Conservation (phyloP, 2,329 filamentous ascomycete genomes). For the Samsoniella hepiali region DNA sequence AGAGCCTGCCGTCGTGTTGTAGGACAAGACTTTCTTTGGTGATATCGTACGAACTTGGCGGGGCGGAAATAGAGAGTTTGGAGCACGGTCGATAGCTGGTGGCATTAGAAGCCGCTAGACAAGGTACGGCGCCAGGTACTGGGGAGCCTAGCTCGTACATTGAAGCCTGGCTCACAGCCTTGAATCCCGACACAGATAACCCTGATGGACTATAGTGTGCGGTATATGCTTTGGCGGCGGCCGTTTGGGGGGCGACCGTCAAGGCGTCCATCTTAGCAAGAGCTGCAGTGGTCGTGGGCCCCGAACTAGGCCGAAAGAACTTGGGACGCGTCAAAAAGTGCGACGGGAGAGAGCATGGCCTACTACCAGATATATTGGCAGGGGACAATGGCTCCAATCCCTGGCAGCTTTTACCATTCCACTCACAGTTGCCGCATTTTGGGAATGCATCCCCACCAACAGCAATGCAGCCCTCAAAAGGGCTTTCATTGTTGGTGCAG, state of each 20-base stretch:
- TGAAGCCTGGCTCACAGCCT: neutral
- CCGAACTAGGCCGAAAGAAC: neutral
- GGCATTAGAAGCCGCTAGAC: neutral
- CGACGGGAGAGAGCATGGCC: neutral
- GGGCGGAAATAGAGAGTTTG: neutral
- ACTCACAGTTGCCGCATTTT: too few relatives aligned
- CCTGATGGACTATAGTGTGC: neutral
- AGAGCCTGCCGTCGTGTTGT: constrained; percentile 46
- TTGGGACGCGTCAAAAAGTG: neutral
- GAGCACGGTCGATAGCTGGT: neutral
- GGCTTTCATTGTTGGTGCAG: constrained; percentile 42
- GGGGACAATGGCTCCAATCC: constrained; percentile 16
- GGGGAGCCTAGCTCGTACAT: neutral
- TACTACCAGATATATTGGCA: neutral
- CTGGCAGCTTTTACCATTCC: constrained; percentile 42
- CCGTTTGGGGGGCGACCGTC: neutral
- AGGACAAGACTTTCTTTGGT: constrained; percentile 44
- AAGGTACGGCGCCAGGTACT: neutral
- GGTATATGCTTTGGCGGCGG: neutral
- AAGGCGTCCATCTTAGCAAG: neutral
- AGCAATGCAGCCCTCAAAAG: constrained; percentile 45
- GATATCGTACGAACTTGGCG: constrained; percentile 34
- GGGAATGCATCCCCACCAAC: constrained; percentile 41
- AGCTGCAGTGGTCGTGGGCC: neutral
- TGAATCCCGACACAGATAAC: neutral